Percentiles rank a stretch among this genome's conserved stretches.
phyloP scores from a whole-genome alignment of 768 basidiomycete genomes.

The Suillus weaverae region DNA sequence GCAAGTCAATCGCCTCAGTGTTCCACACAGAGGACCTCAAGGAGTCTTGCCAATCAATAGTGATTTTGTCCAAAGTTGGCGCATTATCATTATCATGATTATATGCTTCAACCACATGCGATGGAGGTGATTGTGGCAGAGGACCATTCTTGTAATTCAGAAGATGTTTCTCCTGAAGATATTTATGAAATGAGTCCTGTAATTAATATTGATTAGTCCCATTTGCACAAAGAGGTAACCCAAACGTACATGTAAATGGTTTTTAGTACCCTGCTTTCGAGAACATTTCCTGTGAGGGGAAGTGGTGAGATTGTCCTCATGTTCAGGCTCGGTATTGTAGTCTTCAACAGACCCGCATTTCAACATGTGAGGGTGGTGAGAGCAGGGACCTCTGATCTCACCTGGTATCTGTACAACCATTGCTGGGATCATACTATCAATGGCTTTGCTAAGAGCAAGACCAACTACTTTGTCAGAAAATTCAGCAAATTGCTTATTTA shows the following conservation, averaged over 20 bases:
- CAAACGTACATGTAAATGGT: constrained; percentile 6
- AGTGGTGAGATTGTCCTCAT: not conserved
- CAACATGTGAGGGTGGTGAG: not conserved
- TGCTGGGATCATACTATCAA: not conserved
- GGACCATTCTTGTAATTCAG: too few species aligned
- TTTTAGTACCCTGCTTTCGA: not conserved
- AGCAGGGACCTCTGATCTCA: not conserved
- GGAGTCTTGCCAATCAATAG: too few species aligned
- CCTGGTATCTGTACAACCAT: not conserved
- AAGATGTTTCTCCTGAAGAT: too few species aligned
- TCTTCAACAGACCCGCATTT: not conserved
- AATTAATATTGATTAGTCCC: not conserved
- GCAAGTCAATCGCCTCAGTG: too few species aligned
- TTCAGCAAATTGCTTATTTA: not conserved
- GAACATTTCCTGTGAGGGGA: not conserved
- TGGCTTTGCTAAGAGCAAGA: not conserved
- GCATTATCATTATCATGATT: too few species aligned
- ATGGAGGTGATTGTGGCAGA: too few species aligned
- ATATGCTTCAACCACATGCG: too few species aligned
- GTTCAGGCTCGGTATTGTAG: not conserved
- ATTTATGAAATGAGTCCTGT: not conserved
- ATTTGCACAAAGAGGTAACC: not conserved
- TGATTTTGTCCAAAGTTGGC: too few species aligned
- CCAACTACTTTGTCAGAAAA: not conserved
- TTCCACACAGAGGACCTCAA: too few species aligned